Evolutionary conservation across 805 yeast genomes (phyloP), one percentile per base, ranked within the genome.

Genomic region (Zygoascus biomembranicola): DNA sequence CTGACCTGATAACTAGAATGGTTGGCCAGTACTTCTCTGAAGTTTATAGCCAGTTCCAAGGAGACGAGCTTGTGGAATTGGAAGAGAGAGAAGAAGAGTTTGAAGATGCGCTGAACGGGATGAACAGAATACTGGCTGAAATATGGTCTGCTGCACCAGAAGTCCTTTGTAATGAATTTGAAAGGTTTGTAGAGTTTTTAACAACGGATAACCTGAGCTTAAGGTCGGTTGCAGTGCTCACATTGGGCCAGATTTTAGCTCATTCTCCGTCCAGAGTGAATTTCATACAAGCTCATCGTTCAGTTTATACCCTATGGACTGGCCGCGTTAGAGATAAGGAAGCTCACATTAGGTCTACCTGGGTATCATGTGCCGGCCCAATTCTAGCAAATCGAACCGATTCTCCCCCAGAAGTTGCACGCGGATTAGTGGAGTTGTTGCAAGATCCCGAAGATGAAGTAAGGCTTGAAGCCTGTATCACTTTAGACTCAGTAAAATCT

Each of bases 81-180:
- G 32, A 16, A 8, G 51, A 50, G 3, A 54, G 43, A 16, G 50
- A 47, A 8, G 39, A 32, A 18, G 41, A 16, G 32, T 35, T 53
- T 55, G 48, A 55, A 57, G 39, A 72, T 44, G 79, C 78, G 19
- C 67, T 87, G 51, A 73, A 72, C 10, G 84, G 82, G 61, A 72
- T 87, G 2, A 95, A 89, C 62, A 74, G 67, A 11, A 69, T 88
- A 35, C 70, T 84, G 0, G 69, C 82, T 1, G 84, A 83, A 55
- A 70, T 90, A 1, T 90, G 97, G 96, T 79, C 74, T 59, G 75
- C 79, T 50, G 82, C 82, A 0, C 97, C 97, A 0, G 94, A 85
- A 47, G 69, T 87, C 19, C 72, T 87, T 10, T 75, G 79, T 2
- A 80, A 94, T 1, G 85, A 86, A 0, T 79, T 87, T 75, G 94